Evolutionary conservation across 2,329 filamentous ascomycete species (phyloP), one percentile per base, ranked within the genome.

Genomic region (Fusarium buxicola): DNA sequence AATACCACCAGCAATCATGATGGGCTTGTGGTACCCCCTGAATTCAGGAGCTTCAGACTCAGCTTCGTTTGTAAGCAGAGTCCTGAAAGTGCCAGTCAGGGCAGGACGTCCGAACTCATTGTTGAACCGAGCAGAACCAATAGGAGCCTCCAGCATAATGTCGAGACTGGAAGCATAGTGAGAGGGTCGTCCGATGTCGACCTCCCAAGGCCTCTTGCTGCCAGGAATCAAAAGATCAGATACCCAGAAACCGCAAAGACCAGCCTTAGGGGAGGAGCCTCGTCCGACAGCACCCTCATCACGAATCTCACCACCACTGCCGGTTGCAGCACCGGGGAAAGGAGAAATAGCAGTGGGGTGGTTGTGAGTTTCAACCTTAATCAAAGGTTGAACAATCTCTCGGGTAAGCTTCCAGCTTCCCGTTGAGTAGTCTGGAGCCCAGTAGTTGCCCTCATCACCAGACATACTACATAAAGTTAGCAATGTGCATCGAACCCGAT

Each of bases 341-440:
- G 94, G 94, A 1, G 93, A 97, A 49, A 99, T 96, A 8, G 94
- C 94, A 7, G 95, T 98, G 3, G 94, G 94, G 73, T 98, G 94
- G 76, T 98, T 98, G 80, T 98, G 94, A 2, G 95, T 98, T 80
- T 99, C 95, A 46, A 98, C 95, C 80, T 99, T 99, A 75, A 89
- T 89, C 43, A 99, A 81, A 69, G 94, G 91, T 74, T 97, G 92
- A 16, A 97, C 89, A 21, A 87, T 82, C 79, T 99, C 95, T 71
- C 92, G 95, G 16, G 86, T 92, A 58, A 94, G 86, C 70, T 85
- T 90, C 94, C 94, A 99, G 68, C 92, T 90, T 27, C 94, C 92
- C 5, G 92, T 96, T 32, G 88, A 84, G 68, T 93, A 89, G 72
- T 95, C 91, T 5, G 95, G 95, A 1, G 92, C 90, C 94, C 94